Evolutionary conservation across 495 filamentous ascomycete species (phyloP).

Genomic region (Clohesyomyces aquaticus): DNA sequence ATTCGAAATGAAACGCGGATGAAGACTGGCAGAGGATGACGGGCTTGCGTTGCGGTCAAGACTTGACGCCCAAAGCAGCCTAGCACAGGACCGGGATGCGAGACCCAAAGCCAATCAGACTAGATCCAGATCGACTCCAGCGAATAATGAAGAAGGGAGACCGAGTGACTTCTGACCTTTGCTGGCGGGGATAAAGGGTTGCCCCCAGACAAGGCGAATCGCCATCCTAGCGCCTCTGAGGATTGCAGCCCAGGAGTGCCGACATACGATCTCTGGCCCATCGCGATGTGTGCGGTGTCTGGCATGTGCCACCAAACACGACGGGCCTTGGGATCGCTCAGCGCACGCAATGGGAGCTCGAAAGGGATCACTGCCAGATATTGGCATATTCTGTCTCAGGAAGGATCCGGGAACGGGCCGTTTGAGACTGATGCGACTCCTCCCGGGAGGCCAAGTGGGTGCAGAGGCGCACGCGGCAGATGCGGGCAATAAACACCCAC

Average conservation of each 20-base stretch:
- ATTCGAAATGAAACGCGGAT: slow-evolving; percentile 4
- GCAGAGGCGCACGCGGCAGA: slow-evolving; percentile 13
- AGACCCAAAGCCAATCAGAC: slow-evolving; percentile 7
- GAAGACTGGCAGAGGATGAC: slow-evolving; percentile 9
- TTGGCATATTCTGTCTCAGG: not conserved
- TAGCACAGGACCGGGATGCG: not conserved
- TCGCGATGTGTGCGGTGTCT: not conserved
- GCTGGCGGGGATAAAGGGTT: slow-evolving; percentile 16
- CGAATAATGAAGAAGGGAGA: slow-evolving; percentile 11
- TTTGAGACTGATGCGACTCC: slow-evolving; percentile 24
- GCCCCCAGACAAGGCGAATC: slow-evolving; percentile 20
- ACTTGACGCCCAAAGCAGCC: slow-evolving; percentile 5
- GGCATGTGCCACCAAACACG: slow-evolving; percentile 12
- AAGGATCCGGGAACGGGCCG: not conserved
- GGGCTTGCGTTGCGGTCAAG: slow-evolving; percentile 4
- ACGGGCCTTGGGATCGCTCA: not conserved
- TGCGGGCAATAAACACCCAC: not conserved
- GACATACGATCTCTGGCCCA: not conserved
- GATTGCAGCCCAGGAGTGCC: slow-evolving; percentile 10
- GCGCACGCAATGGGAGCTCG: not conserved
- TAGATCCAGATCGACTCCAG: not conserved
- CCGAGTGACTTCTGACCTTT: slow-evolving; percentile 17
- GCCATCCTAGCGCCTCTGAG: slow-evolving; percentile 16
- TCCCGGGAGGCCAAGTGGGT: slow-evolving; percentile 6
- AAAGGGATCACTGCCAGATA: not conserved